These are phyloP conservation scores for Russula compacta DNA, from an alignment of 768 basidiomycete species.

Conservation along the genomic window DNA sequence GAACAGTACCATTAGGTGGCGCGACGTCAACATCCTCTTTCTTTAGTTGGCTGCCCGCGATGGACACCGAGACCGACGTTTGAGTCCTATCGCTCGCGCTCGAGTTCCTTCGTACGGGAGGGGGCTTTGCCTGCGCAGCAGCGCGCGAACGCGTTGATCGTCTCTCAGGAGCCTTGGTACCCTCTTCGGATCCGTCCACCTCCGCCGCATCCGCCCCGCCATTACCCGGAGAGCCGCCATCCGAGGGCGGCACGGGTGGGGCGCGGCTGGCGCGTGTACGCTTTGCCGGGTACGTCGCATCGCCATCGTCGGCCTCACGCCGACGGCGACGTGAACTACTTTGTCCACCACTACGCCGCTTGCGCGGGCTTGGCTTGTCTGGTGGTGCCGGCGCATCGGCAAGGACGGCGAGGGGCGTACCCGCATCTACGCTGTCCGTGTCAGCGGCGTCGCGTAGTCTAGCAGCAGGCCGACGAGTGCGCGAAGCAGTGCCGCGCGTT, in stretches of 20 bases:
- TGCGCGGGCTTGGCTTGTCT: constrained; percentile 21
- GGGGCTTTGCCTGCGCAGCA: constrained; percentile 14
- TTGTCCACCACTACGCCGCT: constrained; percentile 15
- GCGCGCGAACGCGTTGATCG: constrained; percentile 21
- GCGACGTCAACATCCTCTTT: constrained; percentile 10
- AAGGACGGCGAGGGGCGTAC: constrained; percentile 6
- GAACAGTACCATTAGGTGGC: background rate
- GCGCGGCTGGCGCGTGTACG: constrained; percentile 18
- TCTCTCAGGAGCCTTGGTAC: constrained; percentile 14
- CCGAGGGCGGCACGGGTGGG: constrained; percentile 3
- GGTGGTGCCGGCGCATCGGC: background rate
- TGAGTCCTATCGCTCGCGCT: constrained; percentile 21
- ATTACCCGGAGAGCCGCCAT: constrained; percentile 15
- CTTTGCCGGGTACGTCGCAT: constrained; percentile 21
- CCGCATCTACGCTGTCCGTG: constrained; percentile 3
- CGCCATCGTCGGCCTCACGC: constrained; percentile 20
- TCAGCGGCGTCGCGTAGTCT: constrained; percentile 17
- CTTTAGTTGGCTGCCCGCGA: constrained; percentile 18
- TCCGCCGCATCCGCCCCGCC: constrained; percentile 13
- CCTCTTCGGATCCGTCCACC: constrained; percentile 15
- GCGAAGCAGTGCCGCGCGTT: constrained; percentile 5
- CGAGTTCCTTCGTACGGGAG: constrained; percentile 15
- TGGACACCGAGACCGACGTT: constrained; percentile 19
- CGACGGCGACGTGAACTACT: constrained; percentile 16
- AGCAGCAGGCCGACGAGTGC: constrained; percentile 15